phyloP scores from a whole-genome alignment of 2,329 filamentous ascomycete species.

The Trichoderma sp. region DNA sequence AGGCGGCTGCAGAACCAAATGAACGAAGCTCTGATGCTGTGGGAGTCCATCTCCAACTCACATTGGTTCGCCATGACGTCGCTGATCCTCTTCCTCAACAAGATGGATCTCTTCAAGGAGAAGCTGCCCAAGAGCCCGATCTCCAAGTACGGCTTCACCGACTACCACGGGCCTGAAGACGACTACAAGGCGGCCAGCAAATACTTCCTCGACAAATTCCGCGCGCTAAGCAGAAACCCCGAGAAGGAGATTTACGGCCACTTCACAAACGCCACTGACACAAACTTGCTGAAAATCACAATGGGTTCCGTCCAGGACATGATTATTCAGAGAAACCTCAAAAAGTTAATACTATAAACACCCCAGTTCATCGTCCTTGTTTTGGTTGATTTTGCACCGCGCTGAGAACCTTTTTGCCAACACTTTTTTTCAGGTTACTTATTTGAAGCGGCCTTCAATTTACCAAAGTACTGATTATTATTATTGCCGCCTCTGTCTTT shows the following conservation, averaged over 20 bases:
- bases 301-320: constrained; percentile 79
- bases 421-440: constrained; percentile 10
- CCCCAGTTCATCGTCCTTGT: constrained; percentile 38
- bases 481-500: neutral
- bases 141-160: constrained; percentile 79
- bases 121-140: constrained; percentile 83
- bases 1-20: constrained; percentile 71
- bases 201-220: constrained; percentile 98
- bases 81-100: constrained; percentile 87
- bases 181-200: constrained; percentile 96
- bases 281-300: constrained; percentile 78
- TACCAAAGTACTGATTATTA: constrained; percentile 7
- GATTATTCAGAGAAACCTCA: constrained; percentile 99
- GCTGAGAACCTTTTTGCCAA: constrained; percentile 3
- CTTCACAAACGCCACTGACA: constrained; percentile 98
- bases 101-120: constrained; percentile 87
- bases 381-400: constrained; percentile 5
- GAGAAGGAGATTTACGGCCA: constrained; percentile 98
- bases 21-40: constrained; percentile 85
- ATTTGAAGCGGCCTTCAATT: constrained; percentile 13
- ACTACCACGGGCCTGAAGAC: constrained; percentile 84
- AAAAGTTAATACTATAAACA: constrained; percentile 65
- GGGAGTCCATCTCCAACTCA: constrained; percentile 86
- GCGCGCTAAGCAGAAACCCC: constrained; percentile 92
- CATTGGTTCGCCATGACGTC: constrained; percentile 90